phyloP scores from a whole-genome alignment of 768 basidiomycete genomes.

The Macrocybe gigantea region DNA sequence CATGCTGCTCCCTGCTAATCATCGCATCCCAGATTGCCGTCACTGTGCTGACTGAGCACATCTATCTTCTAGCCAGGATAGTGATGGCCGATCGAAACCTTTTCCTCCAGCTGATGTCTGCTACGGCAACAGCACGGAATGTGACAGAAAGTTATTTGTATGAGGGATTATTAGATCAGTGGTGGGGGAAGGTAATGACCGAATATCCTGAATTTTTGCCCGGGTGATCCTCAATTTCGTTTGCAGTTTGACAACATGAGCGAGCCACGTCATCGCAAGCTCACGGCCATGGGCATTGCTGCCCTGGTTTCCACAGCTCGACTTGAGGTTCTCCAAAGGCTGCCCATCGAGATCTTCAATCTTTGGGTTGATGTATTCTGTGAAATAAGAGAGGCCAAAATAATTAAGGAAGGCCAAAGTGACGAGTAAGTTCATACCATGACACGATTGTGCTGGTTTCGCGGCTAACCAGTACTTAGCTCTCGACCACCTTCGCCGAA shows the following conservation, averaged over 20 bases:
- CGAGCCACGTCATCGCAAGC: slow-evolving; percentile 78
- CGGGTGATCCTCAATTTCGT: background rate
- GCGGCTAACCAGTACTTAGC: background rate
- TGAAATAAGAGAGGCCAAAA: slow-evolving; percentile 72
- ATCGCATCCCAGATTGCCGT: slow-evolving; percentile 27
- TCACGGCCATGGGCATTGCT: slow-evolving; percentile 79
- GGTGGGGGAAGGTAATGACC: slow-evolving; percentile 68
- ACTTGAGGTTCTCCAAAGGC: slow-evolving; percentile 62
- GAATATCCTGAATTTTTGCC: background rate
- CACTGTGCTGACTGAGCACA: slow-evolving; percentile 56
- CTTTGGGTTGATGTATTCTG: slow-evolving; percentile 88
- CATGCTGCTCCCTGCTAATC: slow-evolving; percentile 2
- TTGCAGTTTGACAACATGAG: slow-evolving; percentile 86
- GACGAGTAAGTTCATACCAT: slow-evolving; percentile 19
- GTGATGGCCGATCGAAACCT: slow-evolving; percentile 57
- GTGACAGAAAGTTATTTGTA: slow-evolving; percentile 51
- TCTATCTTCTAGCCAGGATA: slow-evolving; percentile 72
- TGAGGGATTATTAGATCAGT: slow-evolving; percentile 68
- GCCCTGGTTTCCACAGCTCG: slow-evolving; percentile 70
- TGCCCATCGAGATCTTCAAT: slow-evolving; percentile 75
- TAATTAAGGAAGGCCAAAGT: slow-evolving; percentile 25
- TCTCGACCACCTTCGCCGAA: slow-evolving; percentile 23
- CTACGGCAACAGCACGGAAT: slow-evolving; percentile 43
- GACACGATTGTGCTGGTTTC: too few species aligned
- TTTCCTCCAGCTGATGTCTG: slow-evolving; percentile 67